Percentiles rank a stretch among this genome's conserved stretches.
These are phyloP conservation scores for Paspalum notatum DNA, from an alignment of 176 grass and related monocot genomes.

Conservation along the genomic window DNA sequence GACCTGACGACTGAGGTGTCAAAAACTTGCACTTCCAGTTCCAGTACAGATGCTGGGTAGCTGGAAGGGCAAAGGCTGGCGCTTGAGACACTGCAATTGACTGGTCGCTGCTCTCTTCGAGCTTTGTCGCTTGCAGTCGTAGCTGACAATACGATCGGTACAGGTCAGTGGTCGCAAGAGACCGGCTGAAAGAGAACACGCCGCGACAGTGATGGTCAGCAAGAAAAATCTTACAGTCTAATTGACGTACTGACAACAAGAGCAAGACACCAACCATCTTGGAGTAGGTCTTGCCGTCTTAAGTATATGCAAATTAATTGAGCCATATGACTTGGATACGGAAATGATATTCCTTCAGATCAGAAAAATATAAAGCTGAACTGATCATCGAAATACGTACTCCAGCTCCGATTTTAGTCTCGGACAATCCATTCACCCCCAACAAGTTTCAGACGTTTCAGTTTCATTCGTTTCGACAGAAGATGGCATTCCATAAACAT, in stretches of 20 bases:
- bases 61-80: not conserved
- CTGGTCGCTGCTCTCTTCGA: slow-evolving; percentile 7
- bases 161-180: slow-evolving; percentile 16
- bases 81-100: slow-evolving; percentile 2
- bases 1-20: not conserved
- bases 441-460: too few relatives aligned
- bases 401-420: not conserved
- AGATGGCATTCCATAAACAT: too few relatives aligned
- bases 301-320: not conserved
- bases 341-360: not conserved
- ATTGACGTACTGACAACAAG: not conserved
- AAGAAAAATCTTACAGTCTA: slow-evolving; percentile 35
- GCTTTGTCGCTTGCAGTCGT: slow-evolving; percentile 17
- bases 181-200: not conserved
- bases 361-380: not conserved
- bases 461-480: too few relatives aligned
- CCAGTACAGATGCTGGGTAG: not conserved
- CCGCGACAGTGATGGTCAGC: slow-evolving; percentile 35
- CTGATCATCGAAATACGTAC: too few relatives aligned
- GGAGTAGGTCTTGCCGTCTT: not conserved
- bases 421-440: too few relatives aligned
- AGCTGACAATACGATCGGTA: not conserved
- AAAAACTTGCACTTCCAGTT: slow-evolving; percentile 11
- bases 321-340: not conserved
- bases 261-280: not conserved